A percentile compares a stretch with the other conserved stretches of the same genome.
Conservation (phyloP, 192 early-diverging fungal species). For the Mortierella hygrophila region DNA sequence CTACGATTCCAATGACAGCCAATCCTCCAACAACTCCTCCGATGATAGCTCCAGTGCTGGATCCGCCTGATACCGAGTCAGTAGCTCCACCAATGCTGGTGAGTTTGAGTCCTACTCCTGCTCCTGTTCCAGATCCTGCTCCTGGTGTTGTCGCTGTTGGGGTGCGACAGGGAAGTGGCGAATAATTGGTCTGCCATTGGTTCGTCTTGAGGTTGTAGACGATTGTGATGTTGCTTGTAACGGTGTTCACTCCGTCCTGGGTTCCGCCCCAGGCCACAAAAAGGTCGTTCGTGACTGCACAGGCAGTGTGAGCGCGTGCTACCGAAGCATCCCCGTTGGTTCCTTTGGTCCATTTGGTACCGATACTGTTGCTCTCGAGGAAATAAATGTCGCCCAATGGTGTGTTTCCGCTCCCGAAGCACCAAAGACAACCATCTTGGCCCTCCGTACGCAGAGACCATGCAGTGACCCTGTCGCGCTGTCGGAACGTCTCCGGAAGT, state of each 20-base stretch:
- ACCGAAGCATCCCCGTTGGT: background rate
- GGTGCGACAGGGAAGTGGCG: background rate
- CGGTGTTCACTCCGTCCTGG: background rate
- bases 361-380: background rate
- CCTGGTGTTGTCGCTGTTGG: background rate
- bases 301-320: background rate
- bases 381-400: slow-evolving; percentile 16
- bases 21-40: slow-evolving; percentile 9
- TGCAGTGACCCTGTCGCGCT: slow-evolving; percentile 13
- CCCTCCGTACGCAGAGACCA: slow-evolving; percentile 21
- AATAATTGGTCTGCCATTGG: slow-evolving; percentile 2
- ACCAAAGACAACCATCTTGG: slow-evolving; percentile 35
- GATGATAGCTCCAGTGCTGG: slow-evolving; percentile 1
- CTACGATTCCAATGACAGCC: background rate
- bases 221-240: slow-evolving; percentile 5
- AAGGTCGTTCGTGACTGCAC: slow-evolving; percentile 25
- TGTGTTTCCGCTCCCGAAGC: background rate
- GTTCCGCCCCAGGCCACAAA: slow-evolving; percentile 16
- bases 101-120: background rate
- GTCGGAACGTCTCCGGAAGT: slow-evolving; percentile 15
- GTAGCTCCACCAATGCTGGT: background rate
- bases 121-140: background rate
- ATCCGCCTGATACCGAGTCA: background rate
- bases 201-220: slow-evolving; percentile 33
- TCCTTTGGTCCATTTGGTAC: slow-evolving; percentile 14